phyloP scores from a whole-genome alignment of 2,329 filamentous ascomycete species.

The Apiospora hydei region DNA sequence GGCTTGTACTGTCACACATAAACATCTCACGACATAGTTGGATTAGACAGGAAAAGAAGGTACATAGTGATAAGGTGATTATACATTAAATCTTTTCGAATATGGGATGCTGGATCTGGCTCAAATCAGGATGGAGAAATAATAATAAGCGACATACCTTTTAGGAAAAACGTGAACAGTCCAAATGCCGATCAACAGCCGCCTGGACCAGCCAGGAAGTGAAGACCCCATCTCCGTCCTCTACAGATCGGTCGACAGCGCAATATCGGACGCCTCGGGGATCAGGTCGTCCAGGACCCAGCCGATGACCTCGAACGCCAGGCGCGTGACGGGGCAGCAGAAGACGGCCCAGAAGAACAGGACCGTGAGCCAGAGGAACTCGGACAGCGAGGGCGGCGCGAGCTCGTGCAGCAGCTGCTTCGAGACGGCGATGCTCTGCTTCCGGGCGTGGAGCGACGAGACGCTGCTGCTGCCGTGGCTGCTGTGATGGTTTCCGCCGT shows the following conservation, averaged over 20 bases:
- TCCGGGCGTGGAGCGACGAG: neutral
- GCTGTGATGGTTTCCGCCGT: neutral
- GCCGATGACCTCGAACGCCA: conserved; percentile 7
- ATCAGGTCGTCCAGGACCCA: neutral
- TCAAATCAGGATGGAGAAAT: neutral
- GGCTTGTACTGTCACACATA: neutral
- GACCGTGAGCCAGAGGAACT: neutral
- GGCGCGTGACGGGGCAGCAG: conserved; percentile 1
- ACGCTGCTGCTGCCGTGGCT: neutral
- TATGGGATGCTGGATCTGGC: neutral
- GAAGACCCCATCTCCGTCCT: neutral
- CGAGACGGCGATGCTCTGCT: conserved; percentile 1
- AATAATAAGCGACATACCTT: neutral
- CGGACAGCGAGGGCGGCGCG: neutral
- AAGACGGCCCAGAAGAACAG: conserved; percentile 5
- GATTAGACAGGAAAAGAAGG: neutral
- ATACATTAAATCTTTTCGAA: neutral
- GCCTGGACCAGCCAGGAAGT: neutral
- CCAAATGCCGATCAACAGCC: neutral
- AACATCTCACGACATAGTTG: neutral
- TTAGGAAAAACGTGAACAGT: neutral
- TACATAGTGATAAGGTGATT: neutral
- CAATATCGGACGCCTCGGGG: conserved; percentile 13
- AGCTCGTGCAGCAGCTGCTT: conserved; percentile 12
- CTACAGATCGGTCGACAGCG: conserved; percentile 3